Evolutionary conservation across 2,329 filamentous ascomycete species (phyloP), one percentile per base, ranked within the genome.

Genomic region (Ploettnerulaceae sp.): DNA sequence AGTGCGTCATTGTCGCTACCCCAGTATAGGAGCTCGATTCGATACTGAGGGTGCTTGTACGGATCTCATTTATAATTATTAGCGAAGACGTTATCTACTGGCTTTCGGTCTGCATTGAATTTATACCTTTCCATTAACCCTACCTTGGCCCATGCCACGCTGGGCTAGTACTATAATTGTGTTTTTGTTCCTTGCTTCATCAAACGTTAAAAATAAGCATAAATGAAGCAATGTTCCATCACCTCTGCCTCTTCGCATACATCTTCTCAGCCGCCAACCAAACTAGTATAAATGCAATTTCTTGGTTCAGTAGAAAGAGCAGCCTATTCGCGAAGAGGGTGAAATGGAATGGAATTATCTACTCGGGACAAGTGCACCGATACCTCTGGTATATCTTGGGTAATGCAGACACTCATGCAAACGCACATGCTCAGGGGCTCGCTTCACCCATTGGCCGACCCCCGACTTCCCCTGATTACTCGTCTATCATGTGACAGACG

Each of bases 401-500:
- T 26, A 28, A 33, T 44, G 40, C 40, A 44, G 5, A 26, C 14
- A 29, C 34, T 40, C 14, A 21, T 11, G 2, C 7, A 20, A 4
- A 20, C 14, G 36, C 3, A 38, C 4, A 32, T n/a, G n/a, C 9
- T 35, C 20, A 7, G 35, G 14, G 12, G 2, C 14, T 20, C 7
- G 29, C 17, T 22, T 21, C 12, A 8, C n/a, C 14, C 18, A 28
- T 31, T 43, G 39, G 20, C 20, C 21, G 24, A 7, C 14, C 2
- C 12, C 7, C 8, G 7, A 6, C 7, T 21, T 18, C 17, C 15
- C 28, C 12, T 28, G 33, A 39, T 35, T 20, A 29, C 21, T 22
- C 20, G 25, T 17, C 33, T 44, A 48, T 44, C 46, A 48, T 35
- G 26, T 36, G 25, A 25, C 18, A 44, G 26, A 17, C 26, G 37